Base-by-base conservation (phyloP, 2,329 filamentous ascomycete genomes). In the Colletotrichum musae region DNA sequence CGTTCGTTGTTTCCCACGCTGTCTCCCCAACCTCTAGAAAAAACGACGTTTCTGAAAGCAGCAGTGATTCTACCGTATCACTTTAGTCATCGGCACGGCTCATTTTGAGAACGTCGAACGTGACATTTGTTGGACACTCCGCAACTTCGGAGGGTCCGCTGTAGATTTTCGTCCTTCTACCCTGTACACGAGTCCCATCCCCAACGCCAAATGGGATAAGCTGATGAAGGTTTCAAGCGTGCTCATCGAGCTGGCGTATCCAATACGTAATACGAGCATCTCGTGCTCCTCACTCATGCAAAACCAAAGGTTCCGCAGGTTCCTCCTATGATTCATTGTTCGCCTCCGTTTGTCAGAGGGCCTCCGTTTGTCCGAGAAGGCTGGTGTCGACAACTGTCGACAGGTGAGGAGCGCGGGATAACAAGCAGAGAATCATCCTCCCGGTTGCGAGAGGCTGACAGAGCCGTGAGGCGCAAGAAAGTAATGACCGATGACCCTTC, bases 31-130 rank as follows among this genome's bases (percentile, higher is more conserved):
- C 66, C 54, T 43, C 51, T 26, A 21, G 15, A 4, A 16, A 60
- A 32, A 59, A 69, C 32, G 41, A 21, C 53, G 36, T 13, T 50
- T 50, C 66, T 65, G 66, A 66, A 69, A 68, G 39, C 68, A 68
- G 52, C 58, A 15, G 4, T 39, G 21, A n/a, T 47, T 53, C 26
- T 52, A n/a, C 36, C 62, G 43, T 21, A 18, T 53, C 45, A 70
- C n/a, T 39, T 70, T 68, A 68, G 57, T 70, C 57, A 70, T 62
- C 57, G 48, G 9, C 15, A 56, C n/a, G 47, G 51, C 16, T 54
- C 51, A 58, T 26, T 26, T 28, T 68, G 57, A 58, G 45, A 68
- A 63, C 36, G 52, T 15, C 47, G 7, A 36, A 15, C 28, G 26
- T 24, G 39, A 12, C 26, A 32, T 36, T 45, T 57, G 54, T 28